These are phyloP conservation scores for Penicillium oxalicum DNA, from an alignment of 2,329 filamentous ascomycete species.

Conservation along the genomic window DNA sequence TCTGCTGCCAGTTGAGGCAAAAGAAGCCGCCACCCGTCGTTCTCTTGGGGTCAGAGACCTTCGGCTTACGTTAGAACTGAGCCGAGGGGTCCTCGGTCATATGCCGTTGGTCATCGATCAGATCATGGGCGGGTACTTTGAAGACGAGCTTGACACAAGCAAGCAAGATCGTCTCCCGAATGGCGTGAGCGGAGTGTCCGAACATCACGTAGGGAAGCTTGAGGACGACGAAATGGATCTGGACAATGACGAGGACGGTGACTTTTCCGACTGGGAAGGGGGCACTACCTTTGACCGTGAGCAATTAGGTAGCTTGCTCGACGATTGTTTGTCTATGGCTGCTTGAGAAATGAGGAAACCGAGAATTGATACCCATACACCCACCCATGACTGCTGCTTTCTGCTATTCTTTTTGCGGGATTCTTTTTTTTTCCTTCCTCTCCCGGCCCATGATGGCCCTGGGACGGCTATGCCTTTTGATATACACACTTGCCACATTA, in stretches of 20 bases:
- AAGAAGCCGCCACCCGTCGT: conserved; percentile 64
- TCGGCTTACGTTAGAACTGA: conserved; percentile 66
- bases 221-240: conserved; percentile 37
- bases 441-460: neutral
- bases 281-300: conserved; percentile 31
- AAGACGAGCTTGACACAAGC: conserved; percentile 63
- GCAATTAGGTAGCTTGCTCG: conserved; percentile 35
- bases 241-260: conserved; percentile 35
- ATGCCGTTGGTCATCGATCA: conserved; percentile 70
- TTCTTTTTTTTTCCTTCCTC: conserved; percentile 9
- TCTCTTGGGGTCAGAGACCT: conserved; percentile 74
- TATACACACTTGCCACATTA: conserved; percentile 9
- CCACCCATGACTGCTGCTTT: neutral
- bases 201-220: conserved; percentile 15
- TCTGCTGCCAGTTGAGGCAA: conserved; percentile 73
- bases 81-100: conserved; percentile 67
- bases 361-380: conserved; percentile 11
- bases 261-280: conserved; percentile 35
- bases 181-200: conserved; percentile 11
- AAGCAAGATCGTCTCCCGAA: conserved; percentile 31
- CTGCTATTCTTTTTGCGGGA: neutral
- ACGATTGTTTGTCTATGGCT: conserved; percentile 40
- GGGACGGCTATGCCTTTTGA: neutral
- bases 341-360: conserved; percentile 21
- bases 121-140: conserved; percentile 65